These are phyloP conservation scores for Phytophthora ohioensis DNA, from an alignment of 352 stramenopile genomes.

Conservation along the genomic window DNA sequence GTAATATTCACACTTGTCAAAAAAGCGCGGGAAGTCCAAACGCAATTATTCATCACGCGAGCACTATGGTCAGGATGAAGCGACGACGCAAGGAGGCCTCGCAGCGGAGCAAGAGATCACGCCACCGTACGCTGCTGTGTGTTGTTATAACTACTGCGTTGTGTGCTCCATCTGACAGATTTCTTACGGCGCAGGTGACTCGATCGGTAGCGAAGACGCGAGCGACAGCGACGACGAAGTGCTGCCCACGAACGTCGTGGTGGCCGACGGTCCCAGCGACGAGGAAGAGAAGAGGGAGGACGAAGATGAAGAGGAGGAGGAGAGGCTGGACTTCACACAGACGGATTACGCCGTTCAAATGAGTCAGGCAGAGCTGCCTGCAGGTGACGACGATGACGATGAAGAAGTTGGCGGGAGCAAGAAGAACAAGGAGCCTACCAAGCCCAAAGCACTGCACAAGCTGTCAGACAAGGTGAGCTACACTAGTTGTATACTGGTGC, in stretches of 20 bases:
- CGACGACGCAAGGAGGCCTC: constrained; percentile 43
- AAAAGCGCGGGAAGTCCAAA: constrained; percentile 14
- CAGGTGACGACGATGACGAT: constrained; percentile 42
- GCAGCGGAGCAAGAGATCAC: constrained; percentile 45
- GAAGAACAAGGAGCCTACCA: constrained; percentile 40
- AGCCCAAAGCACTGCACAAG: constrained; percentile 56
- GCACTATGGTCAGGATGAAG: constrained; percentile 41
- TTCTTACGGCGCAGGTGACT: constrained; percentile 27
- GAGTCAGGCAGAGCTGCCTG: constrained; percentile 44
- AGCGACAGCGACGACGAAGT: constrained; percentile 49
- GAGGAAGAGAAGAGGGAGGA: constrained; percentile 48
- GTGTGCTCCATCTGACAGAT: neutral
- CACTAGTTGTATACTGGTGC: neutral
- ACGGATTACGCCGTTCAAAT: constrained; percentile 73
- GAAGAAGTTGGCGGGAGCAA: constrained; percentile 40
- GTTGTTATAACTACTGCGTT: neutral
- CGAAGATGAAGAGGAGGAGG: constrained; percentile 46
- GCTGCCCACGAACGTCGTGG: constrained; percentile 35
- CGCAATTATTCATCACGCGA: neutral
- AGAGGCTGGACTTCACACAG: constrained; percentile 80
- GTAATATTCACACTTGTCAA: constrained; percentile 1
- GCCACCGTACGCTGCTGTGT: constrained; percentile 38
- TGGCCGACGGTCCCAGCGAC: constrained; percentile 34
- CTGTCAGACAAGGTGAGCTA: constrained; percentile 58
- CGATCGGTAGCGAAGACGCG: constrained; percentile 39